Evolutionary conservation across 2,329 filamentous ascomycete genomes (phyloP), one percentile per base, ranked within the genome.

Genomic region (Stachybotrys elegans): DNA sequence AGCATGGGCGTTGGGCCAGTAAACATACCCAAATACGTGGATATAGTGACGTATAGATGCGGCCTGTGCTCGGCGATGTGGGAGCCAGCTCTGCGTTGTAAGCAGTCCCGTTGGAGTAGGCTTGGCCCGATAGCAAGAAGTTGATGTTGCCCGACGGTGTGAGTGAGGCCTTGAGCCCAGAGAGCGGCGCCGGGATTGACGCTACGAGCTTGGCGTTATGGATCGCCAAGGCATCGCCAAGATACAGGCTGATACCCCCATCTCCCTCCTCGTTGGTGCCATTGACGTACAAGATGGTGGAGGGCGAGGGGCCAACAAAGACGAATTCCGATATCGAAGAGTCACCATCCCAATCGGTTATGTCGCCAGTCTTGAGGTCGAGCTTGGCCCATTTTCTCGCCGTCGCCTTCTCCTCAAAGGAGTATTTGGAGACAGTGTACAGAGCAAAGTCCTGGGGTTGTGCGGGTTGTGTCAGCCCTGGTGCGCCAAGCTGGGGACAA

Each of bases 241-340:
- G 16, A 29, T 43, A 43, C 14, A 43, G 41, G 22, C 41, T 43
- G 27, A 42, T 29, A 14, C 25, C 40, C 6, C 40, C 40, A 22
- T 34, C 40, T 22, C 27, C 40, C n/a, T 42, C 27, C 40, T 31
- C 40, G 19, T 42, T 42, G 29, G 41, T 36, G 12, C 29, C 32
- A n/a, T 43, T 43, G 41, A 43, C 25, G 32, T 43, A 43, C n/a
- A 43, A 29, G 35, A 44, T 43, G 41, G 25, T 43, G 5, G 41
- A 36, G 41, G 41, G 32, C 41, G 34, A 16, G 14, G 29, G 17
- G 32, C 41, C 41, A n/a, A 43, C 31, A 37, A 43, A 43, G n/a
- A 43, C 41, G 14, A 37, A 14, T 22, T 43, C 41, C 4, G 41
- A 43, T 27, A 43, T 43, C 13, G 19, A 27, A 27, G 19, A 22